phyloP scores from a whole-genome alignment of 2,329 filamentous ascomycete species.

The Fusarium luffae region DNA sequence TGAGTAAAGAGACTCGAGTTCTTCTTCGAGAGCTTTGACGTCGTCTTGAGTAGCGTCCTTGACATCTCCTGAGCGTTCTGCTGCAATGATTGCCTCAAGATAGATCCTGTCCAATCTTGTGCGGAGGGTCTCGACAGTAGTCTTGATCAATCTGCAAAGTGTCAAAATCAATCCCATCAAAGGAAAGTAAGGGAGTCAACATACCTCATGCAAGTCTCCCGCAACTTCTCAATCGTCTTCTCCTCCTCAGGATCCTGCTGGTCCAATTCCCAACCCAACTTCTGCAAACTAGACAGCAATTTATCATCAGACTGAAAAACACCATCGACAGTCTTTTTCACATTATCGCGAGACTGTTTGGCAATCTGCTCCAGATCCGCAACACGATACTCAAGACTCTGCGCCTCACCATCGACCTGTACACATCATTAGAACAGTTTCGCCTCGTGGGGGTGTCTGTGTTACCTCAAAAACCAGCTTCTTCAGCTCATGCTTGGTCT shows the following conservation, averaged over 20 bases:
- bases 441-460: neutral
- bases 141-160: constrained; percentile 61
- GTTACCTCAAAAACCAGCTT: constrained; percentile 57
- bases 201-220: constrained; percentile 67
- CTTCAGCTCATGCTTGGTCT: constrained; percentile 53
- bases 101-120: constrained; percentile 67
- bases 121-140: constrained; percentile 65
- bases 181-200: neutral
- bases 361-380: constrained; percentile 64
- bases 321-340: constrained; percentile 62
- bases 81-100: constrained; percentile 56
- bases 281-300: constrained; percentile 72
- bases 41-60: constrained; percentile 52
- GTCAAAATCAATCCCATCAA: too few species aligned
- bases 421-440: neutral
- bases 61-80: constrained; percentile 45
- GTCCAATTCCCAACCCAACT: constrained; percentile 71
- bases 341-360: constrained; percentile 55
- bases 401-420: constrained; percentile 62
- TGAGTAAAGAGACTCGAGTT: constrained; percentile 75
- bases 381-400: constrained; percentile 58
- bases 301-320: constrained; percentile 72
- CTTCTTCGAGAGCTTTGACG: constrained; percentile 66
- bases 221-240: constrained; percentile 65
- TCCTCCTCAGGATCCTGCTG: constrained; percentile 63